Percentiles rank a stretch among this genome's conserved stretches.
Evolutionary conservation across 108 stramenopile genomes (phyloP).

Genomic region (Mediolabrus comicus): DNA sequence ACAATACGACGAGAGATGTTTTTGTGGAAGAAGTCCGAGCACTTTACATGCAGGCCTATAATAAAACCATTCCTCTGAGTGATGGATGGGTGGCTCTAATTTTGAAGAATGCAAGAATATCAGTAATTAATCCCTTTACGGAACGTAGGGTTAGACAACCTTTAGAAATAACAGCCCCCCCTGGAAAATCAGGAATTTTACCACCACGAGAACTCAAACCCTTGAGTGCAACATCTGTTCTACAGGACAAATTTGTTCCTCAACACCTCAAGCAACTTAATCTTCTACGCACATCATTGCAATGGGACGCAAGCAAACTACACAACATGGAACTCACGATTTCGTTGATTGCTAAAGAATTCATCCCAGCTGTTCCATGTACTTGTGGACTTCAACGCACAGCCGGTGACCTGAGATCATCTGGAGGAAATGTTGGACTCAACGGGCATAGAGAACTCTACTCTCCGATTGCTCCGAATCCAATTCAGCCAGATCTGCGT

Average conservation of each 20-base stretch:
- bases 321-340: slow-evolving; percentile 18
- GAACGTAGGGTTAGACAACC: no score
- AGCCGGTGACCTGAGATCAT: not conserved
- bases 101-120: not conserved
- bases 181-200: no score
- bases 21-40: not conserved
- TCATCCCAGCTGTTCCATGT: slow-evolving; percentile 37
- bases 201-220: not conserved
- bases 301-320: not conserved
- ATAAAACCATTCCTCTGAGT: not conserved
- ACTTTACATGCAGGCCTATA: not conserved
- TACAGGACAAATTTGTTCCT: slow-evolving; percentile 18
- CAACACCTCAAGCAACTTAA: slow-evolving; percentile 1
- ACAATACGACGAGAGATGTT: not conserved
- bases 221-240: not conserved
- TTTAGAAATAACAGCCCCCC: no score
- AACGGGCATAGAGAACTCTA: not conserved
- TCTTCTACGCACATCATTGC: not conserved
- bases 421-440: not conserved
- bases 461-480: not conserved
- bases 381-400: not conserved
- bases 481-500: slow-evolving; percentile 18
- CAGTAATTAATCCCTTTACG: no score
- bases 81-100: not conserved
- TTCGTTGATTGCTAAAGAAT: slow-evolving; percentile 10